A percentile compares a stretch with the other conserved stretches of the same genome.
Evolutionary conservation across 202 grass and related monocot species (phyloP).

Genomic region (Saccharum hybrid): DNA sequence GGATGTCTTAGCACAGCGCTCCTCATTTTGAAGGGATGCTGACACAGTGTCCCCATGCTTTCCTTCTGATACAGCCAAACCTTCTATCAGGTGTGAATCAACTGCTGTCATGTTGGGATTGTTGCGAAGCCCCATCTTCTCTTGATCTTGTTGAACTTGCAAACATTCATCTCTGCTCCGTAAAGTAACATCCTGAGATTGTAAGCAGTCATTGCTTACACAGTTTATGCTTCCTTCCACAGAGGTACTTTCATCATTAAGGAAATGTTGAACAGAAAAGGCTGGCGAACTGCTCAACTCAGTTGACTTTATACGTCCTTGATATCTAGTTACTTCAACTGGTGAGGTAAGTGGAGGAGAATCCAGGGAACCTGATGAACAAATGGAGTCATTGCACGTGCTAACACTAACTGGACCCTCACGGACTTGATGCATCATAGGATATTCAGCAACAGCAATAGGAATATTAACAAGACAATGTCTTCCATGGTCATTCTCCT

Average conservation of each 20-base stretch:
- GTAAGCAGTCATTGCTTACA: constrained; percentile 23
- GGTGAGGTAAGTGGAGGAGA: constrained; percentile 14
- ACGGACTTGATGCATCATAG: constrained; percentile 70
- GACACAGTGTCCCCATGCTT: background rate
- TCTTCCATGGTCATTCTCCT: constrained; percentile 30
- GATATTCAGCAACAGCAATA: constrained; percentile 68
- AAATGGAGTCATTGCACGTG: constrained; percentile 33
- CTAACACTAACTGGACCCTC: constrained; percentile 50
- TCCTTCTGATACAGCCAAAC: constrained; percentile 33
- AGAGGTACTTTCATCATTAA: constrained; percentile 32
- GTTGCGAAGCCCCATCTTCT: constrained; percentile 1
- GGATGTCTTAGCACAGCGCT: background rate
- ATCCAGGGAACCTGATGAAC: constrained; percentile 48
- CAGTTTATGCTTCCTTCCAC: constrained; percentile 40
- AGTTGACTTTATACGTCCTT: constrained; percentile 30
- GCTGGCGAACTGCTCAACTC: constrained; percentile 37
- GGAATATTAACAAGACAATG: constrained; percentile 54
- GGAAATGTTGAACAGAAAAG: constrained; percentile 44
- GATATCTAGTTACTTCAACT: constrained; percentile 38
- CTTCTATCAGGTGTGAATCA: background rate
- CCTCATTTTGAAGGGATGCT: constrained; percentile 39
- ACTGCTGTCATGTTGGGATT: constrained; percentile 28
- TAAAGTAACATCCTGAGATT: constrained; percentile 28
- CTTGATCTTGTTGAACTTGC: constrained; percentile 38
- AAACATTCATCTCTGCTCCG: constrained; percentile 46